Evolutionary conservation across 1,284 basidiomycete genomes (phyloP), one percentile per base, ranked within the genome.

Genomic region (Erythrobasidium hasegawianum): DNA sequence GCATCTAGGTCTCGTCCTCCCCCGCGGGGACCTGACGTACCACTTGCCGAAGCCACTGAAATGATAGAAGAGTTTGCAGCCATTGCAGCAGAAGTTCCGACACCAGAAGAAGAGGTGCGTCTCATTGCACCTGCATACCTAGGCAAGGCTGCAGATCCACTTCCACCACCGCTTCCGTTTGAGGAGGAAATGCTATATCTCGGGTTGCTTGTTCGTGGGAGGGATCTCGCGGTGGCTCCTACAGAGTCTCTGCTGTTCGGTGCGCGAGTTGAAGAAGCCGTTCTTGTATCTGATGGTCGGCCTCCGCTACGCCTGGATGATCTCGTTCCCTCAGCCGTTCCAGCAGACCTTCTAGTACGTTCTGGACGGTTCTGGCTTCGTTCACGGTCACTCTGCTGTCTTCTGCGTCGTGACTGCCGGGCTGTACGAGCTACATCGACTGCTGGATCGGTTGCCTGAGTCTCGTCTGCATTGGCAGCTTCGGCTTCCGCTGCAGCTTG

Each of bases 1-100:
- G 62, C 62, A 18, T 65, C 62, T 8, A 65, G 43, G 47, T 65
- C 62, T 16, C 62, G 41, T 56, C 54, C 61, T 3, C 43, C 61
- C 1, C 20, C 54, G 16, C 43, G 20, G 9, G n/a, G 3, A 8
- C 16, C 50, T 22, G 18, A 53, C 7, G 14, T 5, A 7, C 26
- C 50, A 7, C 4, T 20, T 27, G n/a, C 26, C 9, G 18, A 22
- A 26, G 50, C n/a, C 20, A 16, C 43, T 5, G 43, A n/a, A 8
- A 47, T 47, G 5, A 24, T 47, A 14, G 43, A 47, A 47, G 50
- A 53, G 50, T 26, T 53, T 8, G n/a, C 50, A 53, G 50, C 50
- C 18, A 39, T 39, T 10, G 57, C 39, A 22, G 22, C 24, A 13
- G 57, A 47, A 2, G 57, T 11, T 26, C 33, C 39, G 7, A 20